A percentile compares a stretch with the other conserved stretches of the same genome.
Evolutionary conservation across 108 stramenopile species (phyloP).

Genomic region (Licmophora abbreviata): DNA sequence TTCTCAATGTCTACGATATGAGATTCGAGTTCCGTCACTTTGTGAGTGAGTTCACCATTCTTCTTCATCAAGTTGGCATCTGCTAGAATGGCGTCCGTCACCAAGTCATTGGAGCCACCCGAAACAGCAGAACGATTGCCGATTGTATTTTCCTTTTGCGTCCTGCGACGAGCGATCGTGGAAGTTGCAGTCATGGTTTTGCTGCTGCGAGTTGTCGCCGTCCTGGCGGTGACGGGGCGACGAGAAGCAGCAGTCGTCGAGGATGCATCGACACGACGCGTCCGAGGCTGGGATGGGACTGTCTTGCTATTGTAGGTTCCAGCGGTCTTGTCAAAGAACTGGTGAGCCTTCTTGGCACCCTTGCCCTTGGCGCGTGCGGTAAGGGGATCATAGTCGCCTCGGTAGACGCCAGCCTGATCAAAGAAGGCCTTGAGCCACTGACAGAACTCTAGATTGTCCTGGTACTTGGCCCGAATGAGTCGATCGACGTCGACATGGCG

Average conservation of each 20-base stretch:
- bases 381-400: constrained; percentile 85
- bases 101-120: too few species aligned
- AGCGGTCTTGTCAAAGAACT: constrained; percentile 7
- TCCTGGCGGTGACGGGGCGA: constrained; percentile 7
- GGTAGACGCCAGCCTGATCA: constrained; percentile 60
- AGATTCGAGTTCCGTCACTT: constrained; percentile 41
- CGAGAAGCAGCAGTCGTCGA: constrained; percentile 2
- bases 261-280: constrained; percentile 1
- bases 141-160: constrained; percentile 10
- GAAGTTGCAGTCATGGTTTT: constrained; percentile 6
- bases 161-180: constrained; percentile 2
- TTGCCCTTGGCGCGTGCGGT: constrained; percentile 82
- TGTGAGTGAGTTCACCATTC: constrained; percentile 33
- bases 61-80: constrained; percentile 37
- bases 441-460: constrained; percentile 98
- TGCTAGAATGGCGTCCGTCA: constrained; percentile 22
- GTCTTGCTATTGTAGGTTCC: constrained; percentile 5
- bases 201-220: constrained; percentile 9
- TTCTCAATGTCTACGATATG: constrained; percentile 60
- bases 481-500: constrained; percentile 82
- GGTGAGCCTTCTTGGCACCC: constrained; percentile 62
- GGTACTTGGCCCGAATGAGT: constrained; percentile 91
- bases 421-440: constrained; percentile 97
- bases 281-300: constrained; percentile 3
- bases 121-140: too few species aligned